These are phyloP conservation scores for Albugo candida DNA, from an alignment of 352 stramenopile genomes.

Conservation along the genomic window DNA sequence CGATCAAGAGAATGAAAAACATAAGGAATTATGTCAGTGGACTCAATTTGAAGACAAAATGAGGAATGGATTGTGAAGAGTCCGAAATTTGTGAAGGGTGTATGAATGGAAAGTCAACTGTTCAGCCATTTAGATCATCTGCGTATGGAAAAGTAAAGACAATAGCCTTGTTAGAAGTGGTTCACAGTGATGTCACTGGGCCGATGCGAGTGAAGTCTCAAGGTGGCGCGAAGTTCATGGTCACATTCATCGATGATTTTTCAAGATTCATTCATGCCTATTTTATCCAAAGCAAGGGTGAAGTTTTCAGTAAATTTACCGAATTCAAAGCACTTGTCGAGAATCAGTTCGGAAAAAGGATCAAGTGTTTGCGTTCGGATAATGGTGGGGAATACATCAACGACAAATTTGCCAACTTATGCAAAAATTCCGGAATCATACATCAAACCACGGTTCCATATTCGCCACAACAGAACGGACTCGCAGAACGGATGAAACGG, in stretches of 20 bases:
- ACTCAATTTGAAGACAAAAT: no score
- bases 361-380: slow-evolving; percentile 15
- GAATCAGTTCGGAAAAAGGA: slow-evolving; percentile 8
- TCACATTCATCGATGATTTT: slow-evolving; percentile 11
- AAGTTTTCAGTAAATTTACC: slow-evolving; percentile 5
- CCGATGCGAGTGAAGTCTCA: background rate
- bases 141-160: background rate
- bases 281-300: slow-evolving; percentile 10
- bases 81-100: background rate
- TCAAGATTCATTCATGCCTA: slow-evolving; percentile 8
- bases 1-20: no score
- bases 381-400: slow-evolving; percentile 15
- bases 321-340: slow-evolving; percentile 7
- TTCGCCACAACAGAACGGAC: slow-evolving; percentile 9
- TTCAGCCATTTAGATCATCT: background rate
- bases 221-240: slow-evolving; percentile 1
- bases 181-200: background rate
- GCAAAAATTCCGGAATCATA: no score
- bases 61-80: no score
- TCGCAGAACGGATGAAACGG: slow-evolving; percentile 10
- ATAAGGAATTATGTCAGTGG: no score
- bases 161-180: background rate
- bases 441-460: slow-evolving; percentile 10
- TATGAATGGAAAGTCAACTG: background rate
- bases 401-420: no score